A percentile compares a stretch with the other conserved stretches of the same genome.
Evolutionary conservation across 2,329 filamentous ascomycete genomes (phyloP).

Genomic region (Penicillium sp.): DNA sequence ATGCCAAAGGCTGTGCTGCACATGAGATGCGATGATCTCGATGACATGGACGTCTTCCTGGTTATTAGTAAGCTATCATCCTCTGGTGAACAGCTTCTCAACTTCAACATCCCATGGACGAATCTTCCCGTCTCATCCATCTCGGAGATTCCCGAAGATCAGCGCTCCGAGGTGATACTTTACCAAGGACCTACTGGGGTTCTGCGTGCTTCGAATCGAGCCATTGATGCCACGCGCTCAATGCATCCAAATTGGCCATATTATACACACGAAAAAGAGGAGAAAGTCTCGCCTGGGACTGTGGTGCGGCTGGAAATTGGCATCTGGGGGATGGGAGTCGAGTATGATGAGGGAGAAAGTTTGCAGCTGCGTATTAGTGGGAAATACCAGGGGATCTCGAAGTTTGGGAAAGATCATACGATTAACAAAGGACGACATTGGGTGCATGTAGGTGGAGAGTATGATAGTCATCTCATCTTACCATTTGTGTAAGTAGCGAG

Average conservation of each 20-base stretch:
- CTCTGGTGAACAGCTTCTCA: conserved; percentile 47
- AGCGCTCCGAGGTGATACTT: no score
- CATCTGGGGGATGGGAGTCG: conserved; percentile 53
- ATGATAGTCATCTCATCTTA: no score
- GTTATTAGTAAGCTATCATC: conserved; percentile 51
- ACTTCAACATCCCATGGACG: conserved; percentile 50
- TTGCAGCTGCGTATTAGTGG: no score
- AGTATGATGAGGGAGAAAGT: conserved; percentile 50
- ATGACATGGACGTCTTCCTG: conserved; percentile 53
- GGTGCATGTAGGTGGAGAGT: no score
- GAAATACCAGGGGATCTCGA: no score
- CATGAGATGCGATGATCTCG: conserved; percentile 46
- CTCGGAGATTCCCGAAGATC: no score
- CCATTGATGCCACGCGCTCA: conserved; percentile 37
- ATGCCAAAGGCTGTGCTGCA: conserved; percentile 53
- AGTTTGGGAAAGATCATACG: no score
- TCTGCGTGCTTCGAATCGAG: conserved; percentile 51
- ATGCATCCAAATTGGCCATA: conserved; percentile 40
- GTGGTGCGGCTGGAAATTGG: conserved; percentile 54
- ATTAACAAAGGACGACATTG: no score
- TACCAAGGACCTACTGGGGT: conserved; percentile 51
- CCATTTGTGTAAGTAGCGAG: no score
- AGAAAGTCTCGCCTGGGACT: conserved; percentile 45
- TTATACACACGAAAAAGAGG: conserved; percentile 46
- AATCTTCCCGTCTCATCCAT: not conserved